Base-by-base conservation (phyloP, 1,139 yeast genomes). In the Yarrowia galli region DNA sequence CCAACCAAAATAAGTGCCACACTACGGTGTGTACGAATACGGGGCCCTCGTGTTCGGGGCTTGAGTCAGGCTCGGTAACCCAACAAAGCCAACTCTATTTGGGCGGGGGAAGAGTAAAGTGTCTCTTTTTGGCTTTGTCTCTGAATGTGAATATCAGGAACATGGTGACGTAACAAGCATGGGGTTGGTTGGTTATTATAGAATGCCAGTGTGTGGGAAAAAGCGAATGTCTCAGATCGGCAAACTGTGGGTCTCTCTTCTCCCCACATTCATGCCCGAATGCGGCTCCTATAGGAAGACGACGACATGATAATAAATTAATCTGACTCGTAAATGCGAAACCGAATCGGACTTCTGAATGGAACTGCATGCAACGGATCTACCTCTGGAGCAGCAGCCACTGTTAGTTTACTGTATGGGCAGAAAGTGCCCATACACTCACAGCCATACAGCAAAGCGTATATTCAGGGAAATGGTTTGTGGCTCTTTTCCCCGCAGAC, bases 101-200 rank as follows among this genome's bases (percentile, higher is more conserved):
- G 32, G 12, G 60, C 60, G 60, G 60, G 58, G 60, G 45, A 35
- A 25, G n/a, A 4, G 23, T 28, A 28, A 28, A 46, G 25, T 3
- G 38, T n/a, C 38, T 48, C 23, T 25, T 22, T 51, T 53, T 36
- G 38, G 22, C 42, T 53, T 40, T 56, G 36, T 56, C 23, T 40
- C 25, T 56, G 63, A 56, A 56, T 56, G 63, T 56, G 63, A 56
- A 56, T 56, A 18, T 56, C 63, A 42, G 42, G 63, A 36, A 38
- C 60, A 20, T 12, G 9, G 40, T 49, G 54, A 48, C 54, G 54
- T 48, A 48, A 25, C 35, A 6, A 16, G 49, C 9, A n/a, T 45
- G 36, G 32, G 32, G 32, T 28, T 28, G 32, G 32, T 28, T 8
- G 32, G 32, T 28, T 28, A 28, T 28, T 28, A 28, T 28, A 28